phyloP scores from a whole-genome alignment of 106 monocot genomes.

The Platanthera zijinensis region DNA sequence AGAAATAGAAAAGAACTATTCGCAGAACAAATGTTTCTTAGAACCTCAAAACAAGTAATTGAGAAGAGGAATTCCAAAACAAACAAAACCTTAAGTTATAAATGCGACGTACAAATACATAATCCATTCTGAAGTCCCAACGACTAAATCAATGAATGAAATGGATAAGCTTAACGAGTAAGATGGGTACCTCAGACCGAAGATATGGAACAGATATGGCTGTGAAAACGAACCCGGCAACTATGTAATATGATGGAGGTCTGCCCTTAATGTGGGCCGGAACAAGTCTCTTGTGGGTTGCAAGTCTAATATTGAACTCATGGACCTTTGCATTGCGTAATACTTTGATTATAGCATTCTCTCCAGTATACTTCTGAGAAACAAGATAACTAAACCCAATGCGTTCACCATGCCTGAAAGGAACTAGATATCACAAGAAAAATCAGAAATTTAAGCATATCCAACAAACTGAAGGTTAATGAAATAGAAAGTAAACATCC shows the following conservation, averaged over 20 bases:
- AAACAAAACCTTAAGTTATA: not conserved
- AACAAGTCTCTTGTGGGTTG: conserved; percentile 67
- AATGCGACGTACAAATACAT: not conserved
- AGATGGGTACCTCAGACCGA: conserved; percentile 77
- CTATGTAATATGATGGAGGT: conserved; percentile 92
- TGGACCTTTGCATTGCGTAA: conserved; percentile 53
- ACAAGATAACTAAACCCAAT: conserved; percentile 98
- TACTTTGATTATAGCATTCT: conserved; percentile 66
- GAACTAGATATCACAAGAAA: conserved; percentile 41
- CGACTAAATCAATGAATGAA: not conserved
- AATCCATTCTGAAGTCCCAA: not conserved
- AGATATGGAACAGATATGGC: conserved; percentile 92
- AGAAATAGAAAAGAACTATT: not conserved
- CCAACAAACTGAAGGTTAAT: not conserved
- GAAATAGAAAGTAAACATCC: not conserved
- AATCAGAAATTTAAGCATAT: not conserved
- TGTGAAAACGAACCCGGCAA: conserved; percentile 96
- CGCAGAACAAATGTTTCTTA: not conserved
- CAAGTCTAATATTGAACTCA: conserved; percentile 65
- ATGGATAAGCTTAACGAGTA: conserved; percentile 5
- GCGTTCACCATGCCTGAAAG: conserved; percentile 99
- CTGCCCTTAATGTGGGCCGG: conserved; percentile 83
- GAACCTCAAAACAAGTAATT: not conserved
- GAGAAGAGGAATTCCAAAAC: not conserved
- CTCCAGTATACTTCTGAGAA: conserved; percentile 96